A percentile compares a stretch with the other conserved stretches of the same genome.
phyloP scores from a whole-genome alignment of 345 rosid genomes.

The Viola odorata region DNA sequence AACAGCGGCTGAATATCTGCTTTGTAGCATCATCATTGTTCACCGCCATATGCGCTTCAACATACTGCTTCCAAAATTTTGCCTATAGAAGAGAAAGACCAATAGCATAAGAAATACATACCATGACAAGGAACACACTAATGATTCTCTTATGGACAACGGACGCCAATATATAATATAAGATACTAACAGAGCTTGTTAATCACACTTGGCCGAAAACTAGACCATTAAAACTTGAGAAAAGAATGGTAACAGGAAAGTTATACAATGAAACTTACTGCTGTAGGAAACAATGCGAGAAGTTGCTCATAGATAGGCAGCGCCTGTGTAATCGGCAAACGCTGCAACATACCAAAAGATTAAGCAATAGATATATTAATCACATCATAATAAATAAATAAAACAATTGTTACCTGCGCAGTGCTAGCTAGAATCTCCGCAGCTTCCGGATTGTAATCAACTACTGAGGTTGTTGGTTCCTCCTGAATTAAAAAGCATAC shows the following conservation, averaged over 20 bases:
- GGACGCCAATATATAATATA: too few relatives aligned
- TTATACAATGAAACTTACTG: slow-evolving; percentile 48
- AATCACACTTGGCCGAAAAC: background rate
- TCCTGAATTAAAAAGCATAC: too few relatives aligned
- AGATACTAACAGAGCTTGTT: background rate
- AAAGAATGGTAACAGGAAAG: background rate
- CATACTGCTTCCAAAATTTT: slow-evolving; percentile 93
- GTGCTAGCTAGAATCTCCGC: slow-evolving; percentile 70
- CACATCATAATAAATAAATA: background rate
- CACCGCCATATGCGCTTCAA: slow-evolving; percentile 77
- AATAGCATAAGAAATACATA: slow-evolving; percentile 1
- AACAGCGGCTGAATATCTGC: slow-evolving; percentile 88
- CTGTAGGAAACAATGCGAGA: slow-evolving; percentile 66
- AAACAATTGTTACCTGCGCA: slow-evolving; percentile 43
- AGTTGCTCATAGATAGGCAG: slow-evolving; percentile 84
- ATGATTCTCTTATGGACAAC: background rate
- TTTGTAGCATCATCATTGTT: slow-evolving; percentile 88
- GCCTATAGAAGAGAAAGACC: slow-evolving; percentile 44
- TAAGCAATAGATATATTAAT: background rate
- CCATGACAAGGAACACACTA: background rate
- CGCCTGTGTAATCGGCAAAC: slow-evolving; percentile 67
- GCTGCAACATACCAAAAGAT: slow-evolving; percentile 33
- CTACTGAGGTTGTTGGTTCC: slow-evolving; percentile 8
- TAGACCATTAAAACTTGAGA: background rate
- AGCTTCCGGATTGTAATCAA: slow-evolving; percentile 73